These are phyloP conservation scores for Trapa bicornis DNA, from an alignment of 345 rosid species.

Conservation along the genomic window DNA sequence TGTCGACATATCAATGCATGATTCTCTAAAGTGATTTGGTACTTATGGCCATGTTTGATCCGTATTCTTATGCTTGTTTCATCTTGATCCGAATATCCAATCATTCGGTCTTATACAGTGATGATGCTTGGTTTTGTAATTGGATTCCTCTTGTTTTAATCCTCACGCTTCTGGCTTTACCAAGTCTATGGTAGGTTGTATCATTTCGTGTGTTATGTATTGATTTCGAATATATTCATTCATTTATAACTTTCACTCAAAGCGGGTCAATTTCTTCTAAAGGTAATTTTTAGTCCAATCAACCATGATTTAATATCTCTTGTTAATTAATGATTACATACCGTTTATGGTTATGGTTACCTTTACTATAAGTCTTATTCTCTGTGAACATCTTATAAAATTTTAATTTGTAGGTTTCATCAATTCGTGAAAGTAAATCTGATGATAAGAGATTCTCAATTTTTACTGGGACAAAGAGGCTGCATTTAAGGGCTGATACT, in stretches of 20 bases:
- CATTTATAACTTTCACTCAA: too few species aligned
- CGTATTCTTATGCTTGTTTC: background rate
- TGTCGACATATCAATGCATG: background rate
- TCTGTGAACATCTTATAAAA: background rate
- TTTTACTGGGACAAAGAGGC: conserved; percentile 64
- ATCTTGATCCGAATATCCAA: background rate
- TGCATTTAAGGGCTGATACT: conserved; percentile 55
- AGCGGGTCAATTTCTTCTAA: too few species aligned
- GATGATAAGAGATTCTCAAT: conserved; percentile 66
- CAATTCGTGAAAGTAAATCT: conserved; percentile 55
- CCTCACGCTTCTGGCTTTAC: too few species aligned
- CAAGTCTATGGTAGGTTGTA: too few species aligned
- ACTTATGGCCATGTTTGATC: background rate
- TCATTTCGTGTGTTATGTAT: too few species aligned
- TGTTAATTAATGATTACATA: too few species aligned
- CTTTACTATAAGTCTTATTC: too few species aligned
- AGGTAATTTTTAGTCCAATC: too few species aligned
- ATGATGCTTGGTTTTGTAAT: too few species aligned
- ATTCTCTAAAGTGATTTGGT: background rate
- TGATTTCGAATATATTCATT: too few species aligned
- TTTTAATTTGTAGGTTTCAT: conserved; percentile 33
- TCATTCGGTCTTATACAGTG: background rate
- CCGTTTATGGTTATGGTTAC: background rate
- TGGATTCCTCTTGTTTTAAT: too few species aligned
- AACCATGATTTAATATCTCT: too few species aligned